Conservation (phyloP, 2,329 filamentous ascomycete genomes). For the Colletotrichum zoysiae region DNA sequence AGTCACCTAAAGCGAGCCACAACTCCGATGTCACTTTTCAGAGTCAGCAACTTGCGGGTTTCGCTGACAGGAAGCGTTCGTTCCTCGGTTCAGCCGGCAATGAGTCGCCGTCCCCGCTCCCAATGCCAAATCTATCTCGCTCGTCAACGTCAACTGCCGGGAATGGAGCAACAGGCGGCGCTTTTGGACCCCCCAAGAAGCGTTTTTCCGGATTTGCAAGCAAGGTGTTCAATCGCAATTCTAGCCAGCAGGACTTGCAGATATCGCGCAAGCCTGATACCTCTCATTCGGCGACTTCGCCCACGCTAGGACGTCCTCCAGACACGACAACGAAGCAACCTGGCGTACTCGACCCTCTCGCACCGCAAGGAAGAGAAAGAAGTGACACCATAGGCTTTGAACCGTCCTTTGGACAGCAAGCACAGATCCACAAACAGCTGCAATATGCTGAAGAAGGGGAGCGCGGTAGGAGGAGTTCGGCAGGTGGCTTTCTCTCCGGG, state of each 20-base stretch:
- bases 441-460: conserved; percentile 41
- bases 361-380: conserved; percentile 36
- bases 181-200: conserved; percentile 53
- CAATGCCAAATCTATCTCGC: conserved; percentile 43
- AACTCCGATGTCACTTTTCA: conserved; percentile 41
- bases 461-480: conserved; percentile 44
- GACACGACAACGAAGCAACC: conserved; percentile 25
- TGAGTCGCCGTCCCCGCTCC: conserved; percentile 17
- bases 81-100: conserved; percentile 51
- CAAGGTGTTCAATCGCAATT: conserved; percentile 47
- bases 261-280: conserved; percentile 41
- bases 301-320: conserved; percentile 41
- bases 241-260: conserved; percentile 42
- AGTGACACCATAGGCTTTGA: conserved; percentile 44
- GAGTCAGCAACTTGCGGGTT: conserved; percentile 41
- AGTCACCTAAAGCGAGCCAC: conserved; percentile 41
- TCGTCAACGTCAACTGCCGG: conserved; percentile 46
- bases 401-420: conserved; percentile 23
- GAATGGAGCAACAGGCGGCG: conserved; percentile 38
- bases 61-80: conserved; percentile 54
- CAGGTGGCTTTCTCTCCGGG: conserved; percentile 44
- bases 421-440: conserved; percentile 19
- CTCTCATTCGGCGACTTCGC: conserved; percentile 44
- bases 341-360: conserved; percentile 22
- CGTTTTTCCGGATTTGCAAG: conserved; percentile 58